phyloP scores from a whole-genome alignment of 768 basidiomycete species.

The Russula earlei region DNA sequence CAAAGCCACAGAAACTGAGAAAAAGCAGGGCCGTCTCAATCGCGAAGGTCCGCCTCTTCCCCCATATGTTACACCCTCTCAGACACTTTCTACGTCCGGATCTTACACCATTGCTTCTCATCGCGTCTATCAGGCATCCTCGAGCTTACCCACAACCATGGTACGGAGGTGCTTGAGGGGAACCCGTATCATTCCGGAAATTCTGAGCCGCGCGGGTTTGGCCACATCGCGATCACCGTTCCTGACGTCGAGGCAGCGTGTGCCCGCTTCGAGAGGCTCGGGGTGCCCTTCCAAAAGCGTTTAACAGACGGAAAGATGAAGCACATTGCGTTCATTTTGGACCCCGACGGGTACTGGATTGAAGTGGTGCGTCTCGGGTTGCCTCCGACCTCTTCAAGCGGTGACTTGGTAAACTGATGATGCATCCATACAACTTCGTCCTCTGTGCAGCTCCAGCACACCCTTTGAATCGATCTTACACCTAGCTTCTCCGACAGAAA shows the following conservation, averaged over 20 bases:
- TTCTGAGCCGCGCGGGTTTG: slow-evolving; percentile 70
- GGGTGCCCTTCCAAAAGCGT: slow-evolving; percentile 82
- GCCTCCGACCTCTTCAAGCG: neutral
- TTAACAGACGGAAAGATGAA: slow-evolving; percentile 81
- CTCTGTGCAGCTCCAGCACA: neutral
- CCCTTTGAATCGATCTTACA: neutral
- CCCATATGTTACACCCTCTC: neutral
- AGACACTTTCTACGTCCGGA: no score
- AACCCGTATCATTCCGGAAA: slow-evolving; percentile 84
- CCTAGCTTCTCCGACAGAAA: neutral
- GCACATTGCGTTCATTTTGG: slow-evolving; percentile 74
- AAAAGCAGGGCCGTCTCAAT: slow-evolving; percentile 36
- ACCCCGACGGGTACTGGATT: slow-evolving; percentile 55
- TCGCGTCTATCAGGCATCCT: slow-evolving; percentile 46
- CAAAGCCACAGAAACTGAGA: slow-evolving; percentile 43
- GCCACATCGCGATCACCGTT: slow-evolving; percentile 83
- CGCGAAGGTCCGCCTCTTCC: slow-evolving; percentile 50
- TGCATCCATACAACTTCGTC: neutral
- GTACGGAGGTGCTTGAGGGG: slow-evolving; percentile 79
- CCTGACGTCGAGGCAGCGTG: slow-evolving; percentile 79
- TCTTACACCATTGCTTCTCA: neutral
- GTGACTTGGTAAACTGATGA: neutral
- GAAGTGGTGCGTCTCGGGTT: slow-evolving; percentile 16
- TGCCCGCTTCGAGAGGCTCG: slow-evolving; percentile 68
- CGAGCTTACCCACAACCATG: slow-evolving; percentile 85